Conservation (phyloP, 495 filamentous ascomycete genomes). For the Xylaria scruposa region DNA sequence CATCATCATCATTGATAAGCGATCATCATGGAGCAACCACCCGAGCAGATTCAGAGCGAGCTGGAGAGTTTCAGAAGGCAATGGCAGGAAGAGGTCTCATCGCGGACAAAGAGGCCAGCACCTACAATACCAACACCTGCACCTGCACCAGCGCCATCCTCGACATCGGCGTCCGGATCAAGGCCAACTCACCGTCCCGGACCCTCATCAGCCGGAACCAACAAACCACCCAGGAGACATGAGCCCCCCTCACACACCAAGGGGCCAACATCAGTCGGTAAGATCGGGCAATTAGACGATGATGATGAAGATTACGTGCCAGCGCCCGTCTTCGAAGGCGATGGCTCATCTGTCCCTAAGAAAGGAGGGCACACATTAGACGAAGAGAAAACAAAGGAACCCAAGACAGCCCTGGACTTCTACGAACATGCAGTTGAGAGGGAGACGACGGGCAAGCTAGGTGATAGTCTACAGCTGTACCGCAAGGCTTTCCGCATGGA, state of each 20-base stretch:
- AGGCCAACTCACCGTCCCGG: conserved; percentile 22
- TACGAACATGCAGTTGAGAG: conserved; percentile 92
- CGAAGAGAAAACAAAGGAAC: conserved; percentile 52
- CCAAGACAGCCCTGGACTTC: conserved; percentile 83
- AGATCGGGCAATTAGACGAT: conserved; percentile 31
- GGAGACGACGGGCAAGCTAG: conserved; percentile 81
- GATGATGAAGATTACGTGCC: conserved; percentile 54
- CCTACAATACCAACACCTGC: conserved; percentile 19
- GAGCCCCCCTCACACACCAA: conserved; percentile 31
- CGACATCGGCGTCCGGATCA: conserved; percentile 14
- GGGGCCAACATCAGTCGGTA: conserved; percentile 26
- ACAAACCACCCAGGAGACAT: conserved; percentile 36
- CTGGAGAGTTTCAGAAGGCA: conserved; percentile 80
- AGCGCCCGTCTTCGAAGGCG: conserved; percentile 47
- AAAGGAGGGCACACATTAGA: conserved; percentile 29
- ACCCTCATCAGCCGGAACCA: conserved; percentile 18
- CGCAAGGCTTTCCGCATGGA: conserved; percentile 92
- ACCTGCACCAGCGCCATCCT: not conserved
- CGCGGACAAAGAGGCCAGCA: conserved; percentile 50
- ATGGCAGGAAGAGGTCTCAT: conserved; percentile 80
- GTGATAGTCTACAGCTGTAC: conserved; percentile 89
- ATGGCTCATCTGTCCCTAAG: conserved; percentile 25
- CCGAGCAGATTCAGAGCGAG: conserved; percentile 63
- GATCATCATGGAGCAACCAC: conserved; percentile 30
- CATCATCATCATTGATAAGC: not conserved